Conservation (phyloP, 116 monocot genomes). For the Posidonia oceanica region DNA sequence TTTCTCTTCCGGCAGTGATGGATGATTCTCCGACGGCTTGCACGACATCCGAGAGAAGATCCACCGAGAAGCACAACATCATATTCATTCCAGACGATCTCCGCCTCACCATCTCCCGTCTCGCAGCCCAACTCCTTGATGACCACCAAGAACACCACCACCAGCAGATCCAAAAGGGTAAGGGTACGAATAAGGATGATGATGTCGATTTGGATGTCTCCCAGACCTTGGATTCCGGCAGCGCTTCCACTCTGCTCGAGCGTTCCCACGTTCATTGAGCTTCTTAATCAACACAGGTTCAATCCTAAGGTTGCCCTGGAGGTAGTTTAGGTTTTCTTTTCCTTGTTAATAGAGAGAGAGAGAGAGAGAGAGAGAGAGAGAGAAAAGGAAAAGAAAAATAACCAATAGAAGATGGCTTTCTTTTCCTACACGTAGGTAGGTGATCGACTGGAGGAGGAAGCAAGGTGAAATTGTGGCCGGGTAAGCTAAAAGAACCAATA, state of each 20-base stretch:
- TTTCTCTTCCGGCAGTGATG: constrained; percentile 10
- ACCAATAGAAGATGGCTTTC: neutral
- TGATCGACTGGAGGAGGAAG: constrained; percentile 53
- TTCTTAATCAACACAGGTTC: constrained; percentile 31
- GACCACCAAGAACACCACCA: constrained; percentile 7
- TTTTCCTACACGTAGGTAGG: constrained; percentile 11
- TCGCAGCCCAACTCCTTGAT: constrained; percentile 28
- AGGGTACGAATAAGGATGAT: neutral
- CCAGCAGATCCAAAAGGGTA: too few species aligned
- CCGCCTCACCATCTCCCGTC: constrained; percentile 14
- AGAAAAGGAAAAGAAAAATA: too few species aligned
- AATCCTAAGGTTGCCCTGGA: constrained; percentile 43
- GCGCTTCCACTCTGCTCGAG: constrained; percentile 22
- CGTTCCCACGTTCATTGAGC: constrained; percentile 28
- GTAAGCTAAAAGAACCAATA: too few species aligned
- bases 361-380: too few species aligned
- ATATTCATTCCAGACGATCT: constrained; percentile 12
- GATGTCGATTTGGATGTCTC: constrained; percentile 3
- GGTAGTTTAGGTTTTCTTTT: constrained; percentile 8
- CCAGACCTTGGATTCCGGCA: constrained; percentile 14
- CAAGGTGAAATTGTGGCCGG: constrained; percentile 7
- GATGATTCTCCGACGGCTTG: constrained; percentile 2
- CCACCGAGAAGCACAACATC: constrained; percentile 6
- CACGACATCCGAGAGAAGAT: constrained; percentile 8
- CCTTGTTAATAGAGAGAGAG: neutral